These are phyloP conservation scores for Scenedesmus sp. DNA, from an alignment of 163 green algal species.

Conservation along the genomic window DNA sequence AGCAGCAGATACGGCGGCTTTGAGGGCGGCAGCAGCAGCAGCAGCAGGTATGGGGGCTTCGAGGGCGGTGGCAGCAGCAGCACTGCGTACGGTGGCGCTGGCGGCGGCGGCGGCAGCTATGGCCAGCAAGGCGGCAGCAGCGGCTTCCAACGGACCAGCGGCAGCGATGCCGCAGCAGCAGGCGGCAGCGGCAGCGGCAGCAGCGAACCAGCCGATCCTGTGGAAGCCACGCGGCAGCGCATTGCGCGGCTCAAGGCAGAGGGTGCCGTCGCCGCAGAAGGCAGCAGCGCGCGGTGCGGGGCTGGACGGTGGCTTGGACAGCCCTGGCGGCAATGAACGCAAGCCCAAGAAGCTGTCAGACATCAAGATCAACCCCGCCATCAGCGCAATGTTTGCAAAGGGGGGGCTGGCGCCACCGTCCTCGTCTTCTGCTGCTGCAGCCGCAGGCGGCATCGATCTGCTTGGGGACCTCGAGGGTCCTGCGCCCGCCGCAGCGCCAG, in stretches of 20 bases:
- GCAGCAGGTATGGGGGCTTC: slow-evolving; percentile 41
- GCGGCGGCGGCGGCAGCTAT: slow-evolving; percentile 9
- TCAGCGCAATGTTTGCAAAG: slow-evolving; percentile 76
- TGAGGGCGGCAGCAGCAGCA: slow-evolving; percentile 46
- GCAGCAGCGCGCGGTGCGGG: neutral
- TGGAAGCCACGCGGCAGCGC: slow-evolving; percentile 54
- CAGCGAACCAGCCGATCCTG: slow-evolving; percentile 24
- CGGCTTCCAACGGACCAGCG: neutral
- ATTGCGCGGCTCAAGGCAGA: slow-evolving; percentile 84
- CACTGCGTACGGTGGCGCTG: slow-evolving; percentile 28
- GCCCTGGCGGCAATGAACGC: neutral
- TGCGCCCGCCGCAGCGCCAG: slow-evolving; percentile 35
- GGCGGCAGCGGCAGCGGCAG: slow-evolving; percentile 35
- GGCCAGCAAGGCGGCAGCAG: slow-evolving; percentile 6
- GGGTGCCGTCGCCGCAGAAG: slow-evolving; percentile 46
- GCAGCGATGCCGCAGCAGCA: neutral
- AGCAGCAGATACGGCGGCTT: slow-evolving; percentile 37
- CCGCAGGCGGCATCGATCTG: slow-evolving; percentile 65
- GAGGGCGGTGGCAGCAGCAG: slow-evolving; percentile 30
- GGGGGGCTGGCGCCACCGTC: slow-evolving; percentile 24
- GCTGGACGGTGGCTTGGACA: slow-evolving; percentile 3
- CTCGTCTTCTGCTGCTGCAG: slow-evolving; percentile 6
- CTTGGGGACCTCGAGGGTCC: slow-evolving; percentile 64
- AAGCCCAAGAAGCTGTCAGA: slow-evolving; percentile 84
- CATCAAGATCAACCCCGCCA: slow-evolving; percentile 85